Evolutionary conservation across 208 protist genomes (phyloP).

Genomic region (Porcisia deanei): DNA sequence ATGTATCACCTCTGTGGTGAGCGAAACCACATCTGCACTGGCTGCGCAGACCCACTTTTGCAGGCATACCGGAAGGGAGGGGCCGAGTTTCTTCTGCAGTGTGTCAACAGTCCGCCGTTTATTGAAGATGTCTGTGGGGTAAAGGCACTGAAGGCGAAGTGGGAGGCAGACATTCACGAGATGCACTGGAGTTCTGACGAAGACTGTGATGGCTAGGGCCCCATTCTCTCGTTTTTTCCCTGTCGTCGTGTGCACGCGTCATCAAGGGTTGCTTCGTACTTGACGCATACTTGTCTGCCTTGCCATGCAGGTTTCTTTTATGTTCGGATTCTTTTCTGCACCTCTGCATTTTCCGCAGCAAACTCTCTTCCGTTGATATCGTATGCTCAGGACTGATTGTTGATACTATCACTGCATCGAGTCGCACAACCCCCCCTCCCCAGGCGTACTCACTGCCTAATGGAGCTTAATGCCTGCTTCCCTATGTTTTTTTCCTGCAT

Average conservation of each 20-base stretch:
- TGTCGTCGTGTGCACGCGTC: neutral
- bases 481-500: neutral
- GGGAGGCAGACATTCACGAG: constrained; percentile 32
- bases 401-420: neutral
- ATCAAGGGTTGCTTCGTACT: neutral
- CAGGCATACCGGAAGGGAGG: constrained; percentile 68
- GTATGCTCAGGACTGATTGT: neutral
- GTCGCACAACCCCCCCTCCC: neutral
- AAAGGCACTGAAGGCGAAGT: constrained; percentile 67
- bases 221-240: neutral
- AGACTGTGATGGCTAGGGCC: constrained; percentile 7
- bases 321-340: neutral
- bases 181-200: constrained; percentile 33
- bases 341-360: neutral
- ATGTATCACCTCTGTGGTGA: constrained; percentile 64
- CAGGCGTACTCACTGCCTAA: neutral
- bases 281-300: neutral
- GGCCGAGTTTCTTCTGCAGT: constrained; percentile 89
- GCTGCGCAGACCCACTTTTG: constrained; percentile 89
- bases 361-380: neutral
- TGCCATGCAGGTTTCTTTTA: neutral
- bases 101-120: constrained; percentile 84
- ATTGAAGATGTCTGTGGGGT: constrained; percentile 81
- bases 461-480: neutral
- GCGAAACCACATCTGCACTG: constrained; percentile 92